Base-by-base conservation (phyloP, 805 yeast species). In the Candida parachauliodes region DNA sequence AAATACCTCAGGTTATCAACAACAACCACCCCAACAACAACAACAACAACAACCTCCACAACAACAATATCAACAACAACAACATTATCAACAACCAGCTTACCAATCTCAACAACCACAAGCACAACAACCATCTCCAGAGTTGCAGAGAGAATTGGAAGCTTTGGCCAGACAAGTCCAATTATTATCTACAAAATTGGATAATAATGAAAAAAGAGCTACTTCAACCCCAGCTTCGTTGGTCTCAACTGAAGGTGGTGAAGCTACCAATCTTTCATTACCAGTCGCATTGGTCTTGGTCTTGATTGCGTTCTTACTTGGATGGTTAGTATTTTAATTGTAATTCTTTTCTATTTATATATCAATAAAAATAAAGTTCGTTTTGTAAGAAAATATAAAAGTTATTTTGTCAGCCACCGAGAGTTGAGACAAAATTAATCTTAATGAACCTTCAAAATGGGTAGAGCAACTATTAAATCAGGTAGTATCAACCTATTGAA, bases 281-380 rank as follows among this genome's bases (percentile, higher is more conserved):
- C 77, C 79, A 21, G 57, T 73, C 37, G 80, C 83, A 19, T 49
- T 46, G 57, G 71, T 46, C 48, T 77, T 60, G 57, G 70, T 57
- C 55, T 65, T 68, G 34, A 44, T 66, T 44, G 62, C 72, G 70
- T 57, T 86, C 79, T 50, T 65, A 75, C 62, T 83, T 45, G 91
- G 88, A 37, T 83, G 88, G 87, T 69, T 80, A 59, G 74, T 82
- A 49, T 79, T 79, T 51, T 81, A 67, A 62, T 36, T 30, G n/a
- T 27, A 14, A n/a, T 23, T 23, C 8, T 10, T 31, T 31, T 31
- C 14, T 31, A 31, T 21, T 8, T 21, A 21, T 21, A 21, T 10
- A 21, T 21, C 24, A n/a, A n/a, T n/a, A n/a, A n/a, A n/a, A n/a
- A n/a, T n/a, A n/a, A n/a, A n/a, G n/a, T n/a, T n/a, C n/a, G n/a